Conservation (phyloP, 768 basidiomycete species). For the Tulasnella calospora region DNA sequence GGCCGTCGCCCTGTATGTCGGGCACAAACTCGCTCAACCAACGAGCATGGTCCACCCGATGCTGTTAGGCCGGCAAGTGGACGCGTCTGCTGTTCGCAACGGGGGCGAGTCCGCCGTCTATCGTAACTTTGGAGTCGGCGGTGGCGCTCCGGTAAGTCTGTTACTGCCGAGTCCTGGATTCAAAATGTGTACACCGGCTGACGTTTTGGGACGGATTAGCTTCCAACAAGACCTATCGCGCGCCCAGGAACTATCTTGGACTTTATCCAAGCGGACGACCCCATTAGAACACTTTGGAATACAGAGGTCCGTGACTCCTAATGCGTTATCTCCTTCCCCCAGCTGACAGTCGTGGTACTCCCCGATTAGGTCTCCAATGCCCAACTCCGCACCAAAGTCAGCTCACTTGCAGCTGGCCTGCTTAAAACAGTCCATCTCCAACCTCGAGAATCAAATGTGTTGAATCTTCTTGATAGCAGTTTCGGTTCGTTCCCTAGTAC, state of each 20-base stretch:
- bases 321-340: background rate
- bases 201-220: constrained; percentile 42
- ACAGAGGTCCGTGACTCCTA: constrained; percentile 50
- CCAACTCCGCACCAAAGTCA: constrained; percentile 60
- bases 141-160: constrained; percentile 46
- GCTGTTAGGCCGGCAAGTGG: constrained; percentile 85
- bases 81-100: constrained; percentile 75
- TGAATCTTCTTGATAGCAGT: constrained; percentile 74
- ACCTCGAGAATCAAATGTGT: constrained; percentile 57
- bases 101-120: constrained; percentile 81
- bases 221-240: constrained; percentile 66
- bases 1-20: constrained; percentile 50
- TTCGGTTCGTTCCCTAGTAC: constrained; percentile 49
- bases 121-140: constrained; percentile 78
- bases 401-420: constrained; percentile 69
- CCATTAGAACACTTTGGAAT: constrained; percentile 71
- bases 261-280: constrained; percentile 61
- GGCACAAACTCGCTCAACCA: constrained; percentile 24
- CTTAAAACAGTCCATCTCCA: constrained; percentile 52
- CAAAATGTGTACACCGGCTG: background rate
- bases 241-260: constrained; percentile 64
- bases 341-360: constrained; percentile 10
- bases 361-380: constrained; percentile 62
- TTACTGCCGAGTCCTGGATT: background rate
- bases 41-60: constrained; percentile 78